A percentile compares a stretch with the other conserved stretches of the same genome.
These are phyloP conservation scores for Sporothrix phasma DNA, from an alignment of 2,329 filamentous ascomycete species.

Conservation along the genomic window DNA sequence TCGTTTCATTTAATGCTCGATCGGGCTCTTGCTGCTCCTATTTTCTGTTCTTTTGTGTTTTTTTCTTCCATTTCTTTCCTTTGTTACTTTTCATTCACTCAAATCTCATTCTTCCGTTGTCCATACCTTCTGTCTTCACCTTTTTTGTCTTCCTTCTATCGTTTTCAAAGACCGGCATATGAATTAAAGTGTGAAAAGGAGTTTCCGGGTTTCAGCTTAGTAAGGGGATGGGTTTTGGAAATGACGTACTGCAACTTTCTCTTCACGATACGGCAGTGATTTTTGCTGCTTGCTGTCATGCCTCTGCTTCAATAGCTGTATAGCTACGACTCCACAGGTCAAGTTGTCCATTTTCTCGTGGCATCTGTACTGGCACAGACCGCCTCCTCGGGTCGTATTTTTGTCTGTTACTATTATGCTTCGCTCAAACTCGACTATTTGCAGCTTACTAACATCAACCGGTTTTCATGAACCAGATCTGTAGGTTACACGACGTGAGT, in stretches of 20 bases:
- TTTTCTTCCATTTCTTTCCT: not conserved
- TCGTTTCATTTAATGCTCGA: too few species aligned
- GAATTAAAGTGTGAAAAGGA: slow-evolving; percentile 5
- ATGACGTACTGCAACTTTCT: not conserved
- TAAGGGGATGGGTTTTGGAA: not conserved
- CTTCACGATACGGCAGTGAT: too few species aligned
- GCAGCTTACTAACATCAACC: too few species aligned
- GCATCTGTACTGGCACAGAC: not conserved
- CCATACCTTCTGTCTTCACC: not conserved
- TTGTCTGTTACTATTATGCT: not conserved
- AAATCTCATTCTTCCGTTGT: not conserved
- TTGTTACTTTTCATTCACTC: not conserved
- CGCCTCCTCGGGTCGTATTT: not conserved
- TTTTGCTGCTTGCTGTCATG: not conserved
- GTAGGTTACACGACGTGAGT: too few species aligned
- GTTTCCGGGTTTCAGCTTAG: slow-evolving; percentile 8
- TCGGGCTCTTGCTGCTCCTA: not conserved
- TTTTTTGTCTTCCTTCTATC: not conserved
- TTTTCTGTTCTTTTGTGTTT: not conserved
- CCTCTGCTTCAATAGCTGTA: too few species aligned
- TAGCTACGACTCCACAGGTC: too few species aligned
- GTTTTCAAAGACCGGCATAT: slow-evolving; percentile 5
- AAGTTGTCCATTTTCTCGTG: too few species aligned
- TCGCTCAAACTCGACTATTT: too few species aligned
- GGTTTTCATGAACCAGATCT: too few species aligned